Base-by-base conservation (phyloP, 2,329 filamentous ascomycete genomes). In the Bisporella sp. region DNA sequence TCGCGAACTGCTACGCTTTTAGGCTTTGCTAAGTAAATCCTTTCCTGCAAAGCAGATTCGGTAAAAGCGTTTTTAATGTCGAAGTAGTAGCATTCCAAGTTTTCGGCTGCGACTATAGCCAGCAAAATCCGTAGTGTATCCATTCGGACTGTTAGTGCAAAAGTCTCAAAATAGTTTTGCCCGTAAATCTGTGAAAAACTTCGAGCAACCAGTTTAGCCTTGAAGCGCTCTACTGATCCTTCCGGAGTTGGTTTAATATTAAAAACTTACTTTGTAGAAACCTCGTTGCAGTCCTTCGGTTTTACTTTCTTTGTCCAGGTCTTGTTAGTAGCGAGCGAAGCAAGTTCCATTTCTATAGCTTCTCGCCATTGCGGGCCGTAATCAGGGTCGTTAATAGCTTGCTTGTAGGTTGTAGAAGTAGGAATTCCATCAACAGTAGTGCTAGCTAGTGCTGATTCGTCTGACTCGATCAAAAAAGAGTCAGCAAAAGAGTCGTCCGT, bases 281-380 rank as follows among this genome's bases (percentile, higher is more conserved):
- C 6, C 66, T 65, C 64, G 7, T 52, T 6, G 58, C 59, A 5
- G 64, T 69, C 40, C 2, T 6, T 6, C 2, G 5, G 28, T 29
- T 30, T 12, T 2, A 30, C 4, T 30, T 30, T 29, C 2, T 13
- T 9, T 31, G 4, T 30, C 5, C 5, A 45, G 2, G 42, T 45
- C 4, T 45, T n/a, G 5, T 30, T 7, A 29, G 42, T 4, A 13
- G 29, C 8, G 29, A 45, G 6, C 4, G 4, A 30, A 29, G 28
- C 31, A 28, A 45, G 9, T 31, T 45, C 5, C 4, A 5, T 13
- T 4, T 28, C 5, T 8, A 45, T 29, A 30, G 5, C 42, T 30
- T 45, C 4, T n/a, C n/a, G 8, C 42, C 4, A 45, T 6, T 29
- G 3, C 6, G 2, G 4, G 12, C 4, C 31, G n/a, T 45, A 8